Conservation (phyloP, 306 rosid genomes). For the Rosa multiflora region DNA sequence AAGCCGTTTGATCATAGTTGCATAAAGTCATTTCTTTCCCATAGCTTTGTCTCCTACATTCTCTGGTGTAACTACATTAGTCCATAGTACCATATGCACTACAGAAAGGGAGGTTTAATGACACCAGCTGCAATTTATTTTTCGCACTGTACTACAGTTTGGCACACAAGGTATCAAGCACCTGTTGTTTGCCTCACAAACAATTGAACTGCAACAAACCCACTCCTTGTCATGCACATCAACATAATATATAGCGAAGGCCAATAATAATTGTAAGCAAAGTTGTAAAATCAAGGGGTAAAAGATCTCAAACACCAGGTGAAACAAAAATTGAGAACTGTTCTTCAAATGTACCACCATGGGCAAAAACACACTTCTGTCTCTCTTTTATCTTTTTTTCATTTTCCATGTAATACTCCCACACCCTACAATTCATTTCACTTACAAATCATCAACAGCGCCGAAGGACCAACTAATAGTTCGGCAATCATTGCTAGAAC, state of each 20-base stretch:
- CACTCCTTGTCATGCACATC: background rate
- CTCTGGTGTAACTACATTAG: background rate
- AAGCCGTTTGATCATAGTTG: no score
- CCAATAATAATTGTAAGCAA: background rate
- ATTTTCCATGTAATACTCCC: background rate
- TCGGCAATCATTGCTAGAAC: background rate
- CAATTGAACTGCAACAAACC: background rate
- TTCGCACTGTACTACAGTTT: no score
- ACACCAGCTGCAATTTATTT: no score
- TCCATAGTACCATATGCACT: background rate
- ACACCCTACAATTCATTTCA: constrained; percentile 11
- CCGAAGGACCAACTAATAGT: background rate
- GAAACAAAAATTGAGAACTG: background rate
- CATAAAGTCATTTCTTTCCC: background rate
- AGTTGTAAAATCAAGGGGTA: background rate
- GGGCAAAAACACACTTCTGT: background rate
- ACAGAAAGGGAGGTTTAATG: background rate
- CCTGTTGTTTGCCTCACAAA: background rate
- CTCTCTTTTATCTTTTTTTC: background rate
- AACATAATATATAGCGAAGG: background rate
- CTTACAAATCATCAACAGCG: background rate
- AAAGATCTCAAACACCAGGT: background rate
- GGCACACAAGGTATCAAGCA: background rate
- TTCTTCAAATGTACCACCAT: background rate
- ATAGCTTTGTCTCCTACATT: background rate